Evolutionary conservation across 352 stramenopile species (phyloP), one percentile per base, ranked within the genome.

Genomic region (Peronospora destructor): DNA sequence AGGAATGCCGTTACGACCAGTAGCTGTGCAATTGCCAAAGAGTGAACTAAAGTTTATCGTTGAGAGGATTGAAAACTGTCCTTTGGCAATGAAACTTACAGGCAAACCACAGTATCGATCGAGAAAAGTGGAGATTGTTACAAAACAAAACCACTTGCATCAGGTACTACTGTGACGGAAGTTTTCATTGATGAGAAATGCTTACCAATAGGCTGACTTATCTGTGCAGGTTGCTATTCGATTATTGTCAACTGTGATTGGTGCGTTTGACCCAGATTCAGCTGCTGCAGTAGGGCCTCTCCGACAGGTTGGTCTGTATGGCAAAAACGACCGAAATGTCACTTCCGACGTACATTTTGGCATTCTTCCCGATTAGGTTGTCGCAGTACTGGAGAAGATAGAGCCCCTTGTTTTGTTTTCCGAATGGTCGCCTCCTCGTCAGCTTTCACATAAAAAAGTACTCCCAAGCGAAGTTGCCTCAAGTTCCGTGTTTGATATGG

Each of bases 21-120:
- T 88, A 2, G 53, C 76, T 5, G 74, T 94, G 37, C 76, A 85
- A 23, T 56, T 94, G 25, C 81, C 84, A 0, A 90, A 87, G 63
- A 91, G 82, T 53, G 84, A 94, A 50, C 67, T 94, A 17, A 87
- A 90, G 50, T 94, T 94, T 61, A 74, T 90, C 10, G 62, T 76
- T 28, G 82, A 94, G 26, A 75, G 84, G 14, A 86, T 94, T 30
- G 67, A 72, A 6, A 71, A 76, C 36, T 94, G 84, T 52, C 82
- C 84, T 6, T 13, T 86, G 10, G 70, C 80, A 3, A 38, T 59
- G 0, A 61, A 36, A 13, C 66, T 94, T 12, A 70, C 68, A 6
- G 75, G 76, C 6, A 81, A 68, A 6, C 68, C 69, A 32, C 80
- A 83, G 56, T 94, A 93, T 46, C 71, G 78, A 40, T 61, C 68